Conservation (phyloP, 768 basidiomycete genomes). For the Lyophyllum atratum region DNA sequence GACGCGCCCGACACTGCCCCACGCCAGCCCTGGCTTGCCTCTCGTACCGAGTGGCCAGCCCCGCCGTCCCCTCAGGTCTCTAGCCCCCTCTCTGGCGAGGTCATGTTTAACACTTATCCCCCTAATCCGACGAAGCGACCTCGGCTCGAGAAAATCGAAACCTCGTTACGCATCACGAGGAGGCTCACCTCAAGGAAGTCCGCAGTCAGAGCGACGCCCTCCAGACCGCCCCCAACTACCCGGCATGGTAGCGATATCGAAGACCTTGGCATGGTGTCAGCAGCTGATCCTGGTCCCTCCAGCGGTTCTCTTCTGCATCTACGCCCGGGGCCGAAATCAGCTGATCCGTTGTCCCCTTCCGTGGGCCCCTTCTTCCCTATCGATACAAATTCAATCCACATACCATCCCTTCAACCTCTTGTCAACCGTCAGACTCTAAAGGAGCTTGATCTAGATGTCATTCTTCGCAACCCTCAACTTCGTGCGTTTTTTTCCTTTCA, state of each 20-base stretch:
- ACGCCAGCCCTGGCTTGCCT: constrained; percentile 40
- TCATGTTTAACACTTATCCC: constrained; percentile 19
- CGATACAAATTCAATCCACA: constrained; percentile 51
- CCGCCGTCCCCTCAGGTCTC: constrained; percentile 32
- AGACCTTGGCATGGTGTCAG: constrained; percentile 47
- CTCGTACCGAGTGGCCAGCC: constrained; percentile 28
- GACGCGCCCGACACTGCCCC: constrained; percentile 30
- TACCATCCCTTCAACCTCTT: constrained; percentile 71
- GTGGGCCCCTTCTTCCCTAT: constrained; percentile 36
- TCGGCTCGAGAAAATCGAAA: constrained; percentile 37
- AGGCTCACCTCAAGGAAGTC: constrained; percentile 21
- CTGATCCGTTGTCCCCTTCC: constrained; percentile 30
- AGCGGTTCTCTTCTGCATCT: constrained; percentile 44
- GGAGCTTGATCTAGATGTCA: constrained; percentile 83
- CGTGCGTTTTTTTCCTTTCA: constrained; percentile 53
- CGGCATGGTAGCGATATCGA: constrained; percentile 43
- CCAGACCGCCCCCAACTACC: constrained; percentile 27
- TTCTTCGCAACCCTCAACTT: constrained; percentile 88
- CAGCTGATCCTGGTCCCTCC: constrained; percentile 43
- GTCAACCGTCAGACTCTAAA: constrained; percentile 84
- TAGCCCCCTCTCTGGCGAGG: constrained; percentile 30
- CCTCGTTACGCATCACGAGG: constrained; percentile 21
- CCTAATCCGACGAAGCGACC: constrained; percentile 38
- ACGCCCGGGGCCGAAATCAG: constrained; percentile 26
- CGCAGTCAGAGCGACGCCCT: constrained; percentile 10